phyloP scores from a whole-genome alignment of 768 basidiomycete genomes.

The Mycena vitilis region DNA sequence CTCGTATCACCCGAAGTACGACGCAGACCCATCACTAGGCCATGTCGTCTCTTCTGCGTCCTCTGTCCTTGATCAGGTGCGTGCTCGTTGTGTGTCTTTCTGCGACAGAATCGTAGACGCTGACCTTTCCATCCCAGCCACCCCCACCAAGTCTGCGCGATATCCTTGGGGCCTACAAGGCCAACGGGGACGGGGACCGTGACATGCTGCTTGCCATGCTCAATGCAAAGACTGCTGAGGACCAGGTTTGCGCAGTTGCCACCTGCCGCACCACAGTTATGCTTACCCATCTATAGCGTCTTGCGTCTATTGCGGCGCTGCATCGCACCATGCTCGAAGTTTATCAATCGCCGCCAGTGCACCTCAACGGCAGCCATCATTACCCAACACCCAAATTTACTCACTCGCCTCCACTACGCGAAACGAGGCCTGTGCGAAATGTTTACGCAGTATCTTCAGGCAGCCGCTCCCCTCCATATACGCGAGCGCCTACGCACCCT shows the following conservation, averaged over 20 bases:
- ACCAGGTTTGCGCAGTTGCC: constrained; percentile 71
- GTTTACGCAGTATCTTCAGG: constrained; percentile 50
- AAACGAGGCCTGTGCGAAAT: constrained; percentile 47
- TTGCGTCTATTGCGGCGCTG: constrained; percentile 76
- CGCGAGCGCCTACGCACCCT: constrained; percentile 46
- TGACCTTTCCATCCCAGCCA: constrained; percentile 53
- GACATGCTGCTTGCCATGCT: constrained; percentile 93
- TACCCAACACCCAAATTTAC: constrained; percentile 54
- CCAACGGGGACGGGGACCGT: constrained; percentile 91
- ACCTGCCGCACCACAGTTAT: constrained; percentile 13
- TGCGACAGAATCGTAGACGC: constrained; percentile 30
- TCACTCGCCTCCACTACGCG: constrained; percentile 49
- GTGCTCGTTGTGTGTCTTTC: constrained; percentile 40
- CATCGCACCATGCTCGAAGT: constrained; percentile 80
- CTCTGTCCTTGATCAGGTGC: constrained; percentile 57
- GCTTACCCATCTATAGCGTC: constrained; percentile 58
- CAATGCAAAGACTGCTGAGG: constrained; percentile 92
- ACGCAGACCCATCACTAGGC: constrained; percentile 41
- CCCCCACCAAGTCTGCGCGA: constrained; percentile 87
- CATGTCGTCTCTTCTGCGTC: constrained; percentile 53
- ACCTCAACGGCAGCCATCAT: constrained; percentile 49
- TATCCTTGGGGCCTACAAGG: constrained; percentile 86
- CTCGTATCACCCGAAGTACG: constrained; percentile 43
- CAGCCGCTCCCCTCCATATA: constrained; percentile 55
- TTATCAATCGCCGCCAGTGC: constrained; percentile 50